Evolutionary conservation across 2,329 filamentous ascomycete genomes (phyloP).

Genomic region (Clarireedia homoeocarpa): DNA sequence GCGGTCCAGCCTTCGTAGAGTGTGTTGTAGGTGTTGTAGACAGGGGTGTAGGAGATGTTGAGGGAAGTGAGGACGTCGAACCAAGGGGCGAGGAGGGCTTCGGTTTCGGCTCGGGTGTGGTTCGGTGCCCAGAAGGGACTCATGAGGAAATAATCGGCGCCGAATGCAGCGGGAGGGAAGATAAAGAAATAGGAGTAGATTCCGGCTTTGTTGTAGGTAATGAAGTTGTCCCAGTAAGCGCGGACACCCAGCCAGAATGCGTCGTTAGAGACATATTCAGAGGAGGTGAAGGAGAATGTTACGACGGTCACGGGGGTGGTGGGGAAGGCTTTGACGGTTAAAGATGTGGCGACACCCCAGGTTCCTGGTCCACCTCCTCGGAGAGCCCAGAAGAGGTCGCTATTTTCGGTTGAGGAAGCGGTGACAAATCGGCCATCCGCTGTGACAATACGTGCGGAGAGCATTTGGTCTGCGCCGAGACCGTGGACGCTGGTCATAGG

Average conservation of each 20-base stretch:
- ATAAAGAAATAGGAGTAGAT: slow-evolving; percentile 23
- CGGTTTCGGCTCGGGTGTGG: slow-evolving; percentile 23
- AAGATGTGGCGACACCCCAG: slow-evolving; percentile 52
- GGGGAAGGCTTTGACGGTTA: slow-evolving; percentile 46
- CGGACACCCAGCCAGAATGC: slow-evolving; percentile 45
- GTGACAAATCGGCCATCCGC: slow-evolving; percentile 18
- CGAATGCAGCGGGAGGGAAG: slow-evolving; percentile 24
- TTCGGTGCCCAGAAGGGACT: slow-evolving; percentile 25
- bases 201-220: slow-evolving; percentile 31
- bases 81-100: slow-evolving; percentile 30
- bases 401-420: slow-evolving; percentile 14
- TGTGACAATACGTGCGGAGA: slow-evolving; percentile 19
- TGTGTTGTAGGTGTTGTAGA: slow-evolving; percentile 25
- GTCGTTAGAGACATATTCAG: slow-evolving; percentile 35
- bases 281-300: slow-evolving; percentile 39
- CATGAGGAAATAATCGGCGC: neutral
- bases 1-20: slow-evolving; percentile 28
- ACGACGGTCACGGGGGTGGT: slow-evolving; percentile 30
- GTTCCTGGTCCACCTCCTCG: slow-evolving; percentile 32
- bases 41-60: slow-evolving; percentile 16
- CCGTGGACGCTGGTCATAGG: slow-evolving; percentile 45
- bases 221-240: slow-evolving; percentile 39
- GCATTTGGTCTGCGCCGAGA: slow-evolving; percentile 48
- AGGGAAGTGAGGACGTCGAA: slow-evolving; percentile 30
- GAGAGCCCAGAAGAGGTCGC: slow-evolving; percentile 23